Conservation (phyloP, 306 rosid species). For the Fragaria iinumae region DNA sequence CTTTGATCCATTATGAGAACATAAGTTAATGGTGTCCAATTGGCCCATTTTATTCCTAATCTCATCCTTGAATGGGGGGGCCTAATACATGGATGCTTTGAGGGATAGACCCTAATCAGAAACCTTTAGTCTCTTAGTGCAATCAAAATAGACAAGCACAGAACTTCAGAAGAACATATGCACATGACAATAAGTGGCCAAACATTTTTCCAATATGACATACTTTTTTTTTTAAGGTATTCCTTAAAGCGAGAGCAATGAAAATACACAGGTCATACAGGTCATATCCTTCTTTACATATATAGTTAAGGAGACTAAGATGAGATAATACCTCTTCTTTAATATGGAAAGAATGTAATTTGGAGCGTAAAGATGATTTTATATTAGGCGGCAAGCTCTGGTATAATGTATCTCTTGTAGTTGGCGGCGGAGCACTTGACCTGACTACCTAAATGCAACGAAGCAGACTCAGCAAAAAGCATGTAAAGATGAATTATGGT, state of each 20-base stretch:
- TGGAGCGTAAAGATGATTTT: conserved; percentile 70
- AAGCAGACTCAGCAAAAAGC: conserved; percentile 22
- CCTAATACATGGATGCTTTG: background rate
- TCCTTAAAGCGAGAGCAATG: background rate
- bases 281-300: background rate
- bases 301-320: background rate
- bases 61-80: background rate
- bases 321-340: conserved; percentile 54
- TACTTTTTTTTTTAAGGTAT: background rate
- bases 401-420: conserved; percentile 71
- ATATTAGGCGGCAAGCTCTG: conserved; percentile 79
- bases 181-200: background rate
- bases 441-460: conserved; percentile 62
- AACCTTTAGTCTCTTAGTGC: background rate
- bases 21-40: background rate
- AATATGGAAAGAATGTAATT: conserved; percentile 48
- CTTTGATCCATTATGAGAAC: background rate
- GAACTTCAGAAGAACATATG: background rate
- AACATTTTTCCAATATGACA: background rate
- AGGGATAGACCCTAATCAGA: background rate
- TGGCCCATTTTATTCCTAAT: background rate
- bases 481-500: conserved; percentile 16
- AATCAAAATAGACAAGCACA: background rate
- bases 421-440: conserved; percentile 71
- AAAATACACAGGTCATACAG: background rate